Evolutionary conservation across 192 early-diverging fungal species (phyloP).

Genomic region (Chytriomyces sp.): DNA sequence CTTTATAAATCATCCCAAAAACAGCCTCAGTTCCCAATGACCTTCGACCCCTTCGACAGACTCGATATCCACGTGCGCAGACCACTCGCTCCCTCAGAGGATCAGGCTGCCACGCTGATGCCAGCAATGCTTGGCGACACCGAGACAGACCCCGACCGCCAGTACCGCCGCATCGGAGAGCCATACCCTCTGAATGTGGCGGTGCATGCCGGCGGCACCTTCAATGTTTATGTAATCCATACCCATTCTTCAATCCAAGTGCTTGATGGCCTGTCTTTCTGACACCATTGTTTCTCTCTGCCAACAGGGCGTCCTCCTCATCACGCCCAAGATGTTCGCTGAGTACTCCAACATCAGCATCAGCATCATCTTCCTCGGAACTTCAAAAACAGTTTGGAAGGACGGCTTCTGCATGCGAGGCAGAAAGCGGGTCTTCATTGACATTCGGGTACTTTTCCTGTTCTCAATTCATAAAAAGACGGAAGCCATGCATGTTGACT

Average conservation of each 20-base stretch:
- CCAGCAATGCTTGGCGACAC: not conserved
- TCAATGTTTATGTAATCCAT: not conserved
- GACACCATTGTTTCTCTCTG: not conserved
- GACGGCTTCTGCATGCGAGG: conserved; percentile 1
- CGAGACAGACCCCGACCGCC: not conserved
- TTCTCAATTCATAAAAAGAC: not conserved
- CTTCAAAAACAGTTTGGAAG: conserved; percentile 8
- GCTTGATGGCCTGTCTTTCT: not conserved
- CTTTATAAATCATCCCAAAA: too few species aligned
- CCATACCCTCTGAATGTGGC: not conserved
- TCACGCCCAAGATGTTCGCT: not conserved
- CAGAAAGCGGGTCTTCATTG: conserved; percentile 3
- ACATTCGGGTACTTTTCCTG: conserved; percentile 12
- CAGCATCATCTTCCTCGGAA: not conserved
- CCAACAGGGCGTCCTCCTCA: not conserved
- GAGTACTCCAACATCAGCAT: not conserved
- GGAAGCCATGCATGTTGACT: not conserved
- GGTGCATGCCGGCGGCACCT: conserved; percentile 1
- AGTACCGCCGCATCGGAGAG: not conserved
- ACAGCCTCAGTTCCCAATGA: too few species aligned
- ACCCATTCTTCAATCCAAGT: not conserved
- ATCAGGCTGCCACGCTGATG: not conserved
- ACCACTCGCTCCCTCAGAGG: not conserved
- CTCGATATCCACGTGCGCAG: not conserved
- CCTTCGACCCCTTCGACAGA: too few species aligned